Conservation (phyloP, 2,329 filamentous ascomycete species). For the Diplodia corticola region DNA sequence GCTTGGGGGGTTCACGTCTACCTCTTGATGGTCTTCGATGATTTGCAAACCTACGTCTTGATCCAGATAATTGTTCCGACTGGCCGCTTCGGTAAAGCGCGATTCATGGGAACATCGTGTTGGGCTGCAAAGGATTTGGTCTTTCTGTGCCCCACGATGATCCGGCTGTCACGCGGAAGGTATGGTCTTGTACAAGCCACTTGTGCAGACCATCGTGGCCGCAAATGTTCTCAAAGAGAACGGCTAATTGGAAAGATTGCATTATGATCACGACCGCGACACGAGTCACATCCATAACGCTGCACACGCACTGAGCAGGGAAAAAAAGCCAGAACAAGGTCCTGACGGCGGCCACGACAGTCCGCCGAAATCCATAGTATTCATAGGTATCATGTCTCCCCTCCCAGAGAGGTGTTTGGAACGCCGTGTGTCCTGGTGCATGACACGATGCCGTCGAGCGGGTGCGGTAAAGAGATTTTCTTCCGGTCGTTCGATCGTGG, state of each 20-base stretch:
- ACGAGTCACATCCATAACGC: neutral
- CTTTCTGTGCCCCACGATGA: too few relatives aligned
- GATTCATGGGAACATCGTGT: too few relatives aligned
- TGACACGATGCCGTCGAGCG: neutral
- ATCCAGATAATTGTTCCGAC: neutral
- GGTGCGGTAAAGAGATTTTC: neutral
- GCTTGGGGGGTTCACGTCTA: neutral
- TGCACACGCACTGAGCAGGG: neutral
- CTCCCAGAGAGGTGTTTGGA: neutral
- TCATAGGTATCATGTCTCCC: conserved; percentile 13
- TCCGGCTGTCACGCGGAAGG: too few relatives aligned
- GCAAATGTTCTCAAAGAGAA: neutral
- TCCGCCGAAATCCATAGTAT: neutral
- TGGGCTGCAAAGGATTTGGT: too few relatives aligned
- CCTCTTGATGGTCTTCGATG: neutral
- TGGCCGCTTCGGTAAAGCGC: too few relatives aligned
- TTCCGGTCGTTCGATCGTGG: neutral
- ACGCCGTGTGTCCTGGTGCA: neutral
- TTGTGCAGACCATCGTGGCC: neutral
- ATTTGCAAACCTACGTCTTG: neutral
- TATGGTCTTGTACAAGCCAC: neutral
- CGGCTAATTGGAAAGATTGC: neutral
- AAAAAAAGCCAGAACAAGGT: neutral
- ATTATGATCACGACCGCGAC: neutral
- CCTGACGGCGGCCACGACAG: neutral